Percentiles rank a stretch among this genome's conserved stretches.
Evolutionary conservation across 257 asterid species (phyloP).

Genomic region (Solanum appendiculatum): DNA sequence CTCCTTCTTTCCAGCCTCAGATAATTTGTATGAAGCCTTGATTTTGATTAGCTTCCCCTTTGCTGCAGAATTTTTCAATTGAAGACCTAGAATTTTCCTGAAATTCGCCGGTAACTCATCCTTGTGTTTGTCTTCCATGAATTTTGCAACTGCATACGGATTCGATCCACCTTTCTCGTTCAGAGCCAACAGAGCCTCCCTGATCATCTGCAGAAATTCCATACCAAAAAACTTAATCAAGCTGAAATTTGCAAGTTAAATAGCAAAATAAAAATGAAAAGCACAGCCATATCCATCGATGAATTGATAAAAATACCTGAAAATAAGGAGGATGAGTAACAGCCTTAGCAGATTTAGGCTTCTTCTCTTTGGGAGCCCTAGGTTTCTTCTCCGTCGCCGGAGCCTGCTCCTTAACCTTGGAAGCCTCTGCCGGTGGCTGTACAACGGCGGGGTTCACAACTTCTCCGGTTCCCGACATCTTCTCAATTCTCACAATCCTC

Average conservation of each 20-base stretch:
- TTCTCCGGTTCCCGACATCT: constrained; percentile 32
- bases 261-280: background rate
- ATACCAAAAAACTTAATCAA: background rate
- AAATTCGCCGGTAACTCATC: constrained; percentile 52
- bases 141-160: constrained; percentile 61
- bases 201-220: constrained; percentile 45
- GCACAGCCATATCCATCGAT: background rate
- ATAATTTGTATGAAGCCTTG: constrained; percentile 64
- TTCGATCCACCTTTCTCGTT: constrained; percentile 62
- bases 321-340: constrained; percentile 66
- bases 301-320: constrained; percentile 20
- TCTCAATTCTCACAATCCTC: background rate
- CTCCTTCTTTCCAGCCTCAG: constrained; percentile 29
- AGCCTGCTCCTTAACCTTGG: constrained; percentile 12
- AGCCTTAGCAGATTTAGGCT: constrained; percentile 34
- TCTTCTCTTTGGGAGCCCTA: constrained; percentile 41
- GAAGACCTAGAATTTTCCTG: constrained; percentile 51
- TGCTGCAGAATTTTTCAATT: constrained; percentile 49
- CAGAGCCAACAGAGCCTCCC: constrained; percentile 48
- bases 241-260: background rate
- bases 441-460: constrained; percentile 13
- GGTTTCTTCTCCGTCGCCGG: constrained; percentile 22
- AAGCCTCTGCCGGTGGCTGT: constrained; percentile 19
- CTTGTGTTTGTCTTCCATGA: constrained; percentile 63
- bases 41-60: constrained; percentile 55